Base-by-base conservation (phyloP, 192 early-diverging fungal genomes). In the Podila verticillata region DNA sequence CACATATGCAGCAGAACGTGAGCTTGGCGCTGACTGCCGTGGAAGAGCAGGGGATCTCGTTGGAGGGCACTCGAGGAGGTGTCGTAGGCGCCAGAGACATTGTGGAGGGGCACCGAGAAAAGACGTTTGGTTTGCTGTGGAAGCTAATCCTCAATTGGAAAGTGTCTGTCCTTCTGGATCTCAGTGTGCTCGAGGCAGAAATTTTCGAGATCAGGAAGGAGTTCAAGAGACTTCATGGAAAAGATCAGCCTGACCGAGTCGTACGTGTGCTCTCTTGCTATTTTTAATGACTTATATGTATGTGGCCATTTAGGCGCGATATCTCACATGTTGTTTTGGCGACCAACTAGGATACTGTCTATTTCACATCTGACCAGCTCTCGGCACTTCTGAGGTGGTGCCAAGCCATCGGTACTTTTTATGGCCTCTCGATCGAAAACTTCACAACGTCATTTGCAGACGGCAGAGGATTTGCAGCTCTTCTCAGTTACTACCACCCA, bases 1-100 rank as follows among this genome's bases (percentile, higher is more conserved):
- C 75, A 9, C 82, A 83, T n/a, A 75, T 78, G 82, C 74, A 78
- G 28, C 74, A 83, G 47, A 83, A 83, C 30, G 82, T 83, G 44
- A 73, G 35, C 20, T n/a, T 83, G 9, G 82, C 74, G 0, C 62
- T 83, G 15, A 68, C 44, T 22, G 70, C 74, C 12, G n/a, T 78
- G 17, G 74, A 49, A 4, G 56, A 35, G n/a, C 68, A 77, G 5
- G 74, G 74, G 0, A 65, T 83, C 19, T 61, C 74, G 1, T 24
- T 83, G 39, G 82, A 83, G n/a, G 82, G 74, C 28, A 73, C 71
- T 32, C 63, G 74, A 24, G 74, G 70, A 26, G 73, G 74, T 24
- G 35, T 69, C 20, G 75, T 83, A 19, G 57, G 15, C 30, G 32
- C 82, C 34, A 58, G 70, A 20, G 82, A 83, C n/a, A 69, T 83